Evolutionary conservation across 768 basidiomycete species (phyloP).

Genomic region (Galerina sulciceps): DNA sequence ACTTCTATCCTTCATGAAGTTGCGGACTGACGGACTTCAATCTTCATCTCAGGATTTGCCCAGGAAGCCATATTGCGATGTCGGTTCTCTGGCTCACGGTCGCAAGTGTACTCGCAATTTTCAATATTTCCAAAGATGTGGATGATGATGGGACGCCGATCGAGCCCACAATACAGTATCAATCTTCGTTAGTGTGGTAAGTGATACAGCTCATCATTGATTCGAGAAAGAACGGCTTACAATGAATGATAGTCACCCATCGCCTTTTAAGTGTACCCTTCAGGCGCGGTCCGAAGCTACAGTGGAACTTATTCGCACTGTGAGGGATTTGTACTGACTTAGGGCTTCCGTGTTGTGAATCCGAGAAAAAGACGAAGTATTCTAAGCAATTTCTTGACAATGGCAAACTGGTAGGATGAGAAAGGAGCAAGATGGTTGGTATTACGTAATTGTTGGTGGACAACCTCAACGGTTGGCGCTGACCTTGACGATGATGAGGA

Average conservation of each 20-base stretch:
- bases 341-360: too few relatives aligned
- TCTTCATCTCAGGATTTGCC: conserved; percentile 32
- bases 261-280: conserved; percentile 30
- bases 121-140: conserved; percentile 32
- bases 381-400: too few relatives aligned
- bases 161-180: conserved; percentile 19
- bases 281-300: conserved; percentile 27
- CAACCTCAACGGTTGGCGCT: too few relatives aligned
- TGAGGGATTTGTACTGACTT: conserved; percentile 9
- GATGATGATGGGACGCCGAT: conserved; percentile 30
- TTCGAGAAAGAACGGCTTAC: neutral
- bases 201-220: neutral
- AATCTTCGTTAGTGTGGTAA: conserved; percentile 24
- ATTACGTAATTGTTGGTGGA: too few relatives aligned
- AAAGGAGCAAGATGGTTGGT: too few relatives aligned
- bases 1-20: neutral
- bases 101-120: conserved; percentile 36
- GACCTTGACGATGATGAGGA: too few relatives aligned
- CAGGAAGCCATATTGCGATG: conserved; percentile 36
- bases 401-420: too few relatives aligned
- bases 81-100: conserved; percentile 30
- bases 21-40: neutral
- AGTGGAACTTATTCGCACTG: conserved; percentile 20
- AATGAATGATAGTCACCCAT: conserved; percentile 24
- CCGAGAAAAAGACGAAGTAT: too few relatives aligned